Conservation (phyloP, 768 basidiomycete genomes). For the Tricholoma matsutake region DNA sequence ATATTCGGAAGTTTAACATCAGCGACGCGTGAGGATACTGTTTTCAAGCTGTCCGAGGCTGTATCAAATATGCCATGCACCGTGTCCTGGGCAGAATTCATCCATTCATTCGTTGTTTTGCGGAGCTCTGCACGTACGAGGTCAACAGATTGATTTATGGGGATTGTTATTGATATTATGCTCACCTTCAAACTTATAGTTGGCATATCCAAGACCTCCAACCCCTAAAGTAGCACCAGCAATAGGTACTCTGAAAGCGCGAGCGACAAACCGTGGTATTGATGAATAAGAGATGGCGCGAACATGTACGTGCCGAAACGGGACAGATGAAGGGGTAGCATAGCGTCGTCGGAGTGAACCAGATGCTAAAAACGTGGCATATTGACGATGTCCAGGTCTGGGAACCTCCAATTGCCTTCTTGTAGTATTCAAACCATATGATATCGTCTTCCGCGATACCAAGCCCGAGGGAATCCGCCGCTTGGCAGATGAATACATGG, state of each 20-base stretch:
- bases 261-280: slow-evolving; percentile 83
- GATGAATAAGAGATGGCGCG: slow-evolving; percentile 83
- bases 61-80: slow-evolving; percentile 70
- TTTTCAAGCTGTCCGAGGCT: slow-evolving; percentile 45
- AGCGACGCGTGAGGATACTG: slow-evolving; percentile 56
- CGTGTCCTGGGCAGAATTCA: slow-evolving; percentile 61
- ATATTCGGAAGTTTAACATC: slow-evolving; percentile 53
- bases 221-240: slow-evolving; percentile 89
- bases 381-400: slow-evolving; percentile 54
- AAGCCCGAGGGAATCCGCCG: slow-evolving; percentile 13
- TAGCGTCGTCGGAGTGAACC: slow-evolving; percentile 52
- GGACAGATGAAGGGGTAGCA: slow-evolving; percentile 36
- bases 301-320: slow-evolving; percentile 64
- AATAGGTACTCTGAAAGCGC: slow-evolving; percentile 85
- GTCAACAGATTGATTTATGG: neutral
- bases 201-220: slow-evolving; percentile 90
- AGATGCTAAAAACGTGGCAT: slow-evolving; percentile 53
- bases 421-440: slow-evolving; percentile 51
- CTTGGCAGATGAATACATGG: slow-evolving; percentile 18
- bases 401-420: slow-evolving; percentile 28
- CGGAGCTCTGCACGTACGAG: slow-evolving; percentile 56
- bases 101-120: slow-evolving; percentile 65
- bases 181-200: slow-evolving; percentile 94
- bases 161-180: slow-evolving; percentile 3
- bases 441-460: slow-evolving; percentile 42